Evolutionary conservation across 352 stramenopile species (phyloP), one percentile per base, ranked within the genome.

Genomic region (Globisporangium paroecandrum): DNA sequence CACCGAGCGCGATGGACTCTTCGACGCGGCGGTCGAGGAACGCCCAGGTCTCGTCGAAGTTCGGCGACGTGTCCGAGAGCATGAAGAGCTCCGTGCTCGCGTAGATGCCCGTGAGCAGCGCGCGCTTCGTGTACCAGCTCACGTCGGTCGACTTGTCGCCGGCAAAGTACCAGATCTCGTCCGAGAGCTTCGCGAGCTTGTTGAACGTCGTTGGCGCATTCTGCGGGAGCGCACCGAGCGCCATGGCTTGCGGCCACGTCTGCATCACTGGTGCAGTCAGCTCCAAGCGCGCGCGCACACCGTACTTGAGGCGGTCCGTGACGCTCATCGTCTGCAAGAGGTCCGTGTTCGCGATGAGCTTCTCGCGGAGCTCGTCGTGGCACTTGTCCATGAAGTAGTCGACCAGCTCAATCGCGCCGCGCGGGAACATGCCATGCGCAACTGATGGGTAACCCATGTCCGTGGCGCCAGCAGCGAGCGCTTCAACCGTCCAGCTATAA

Each of bases 101-200:
- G 71, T 95, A 93, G 64, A 94, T 85, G 13, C 76, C 83, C 49
- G 82, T 89, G 32, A 96, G 79, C 38, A 93, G 69, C 27, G 86
- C 86, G 46, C 86, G 86, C 74, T 96, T 96, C 27, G 86, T 91
- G 74, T 95, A 96, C 88, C 88, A 96, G 22, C 78, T 89, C 64
- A 82, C 68, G 69, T 94, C 85, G 34, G 82, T 93, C 62, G 89
- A 94, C 75, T 90, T 81, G 74, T 96, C 89, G 34, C 89, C 89
- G 29, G 85, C 87, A 72, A 90, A 94, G 73, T 93, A 93, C 89
- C 89, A 96, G 65, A 96, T 90, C 66, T 95, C 87, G 62, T 96
- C 89, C 27, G 83, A 76, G 24, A 94, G 69, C 66, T 82, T 77
- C 25, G 77, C 81, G 27, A 96, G 72, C 69, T 85, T 90, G 65